A percentile compares a stretch with the other conserved stretches of the same genome.
These are phyloP conservation scores for Suillus paluster DNA, from an alignment of 768 basidiomycete species.

Conservation along the genomic window DNA sequence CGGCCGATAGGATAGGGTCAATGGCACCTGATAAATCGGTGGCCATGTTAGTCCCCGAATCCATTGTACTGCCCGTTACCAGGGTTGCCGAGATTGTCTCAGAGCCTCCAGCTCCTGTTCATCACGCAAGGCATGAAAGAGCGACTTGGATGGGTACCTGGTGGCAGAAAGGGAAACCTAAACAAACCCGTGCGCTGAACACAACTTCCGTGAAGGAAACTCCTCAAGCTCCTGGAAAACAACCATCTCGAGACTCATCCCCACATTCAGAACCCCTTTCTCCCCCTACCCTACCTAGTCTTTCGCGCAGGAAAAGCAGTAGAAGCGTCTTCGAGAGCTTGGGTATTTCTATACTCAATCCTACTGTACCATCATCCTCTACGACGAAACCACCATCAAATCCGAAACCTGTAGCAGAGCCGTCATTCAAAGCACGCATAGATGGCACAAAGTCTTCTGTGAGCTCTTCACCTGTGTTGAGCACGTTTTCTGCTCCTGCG, in stretches of 20 bases:
- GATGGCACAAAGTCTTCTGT: slow-evolving; percentile 21
- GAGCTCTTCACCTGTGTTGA: slow-evolving; percentile 24
- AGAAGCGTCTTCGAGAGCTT: slow-evolving; percentile 75
- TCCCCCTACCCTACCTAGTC: slow-evolving; percentile 15
- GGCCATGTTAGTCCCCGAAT: slow-evolving; percentile 5
- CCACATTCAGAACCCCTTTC: slow-evolving; percentile 18
- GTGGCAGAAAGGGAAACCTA: slow-evolving; percentile 60
- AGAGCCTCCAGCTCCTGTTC: slow-evolving; percentile 15
- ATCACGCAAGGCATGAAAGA: slow-evolving; percentile 35
- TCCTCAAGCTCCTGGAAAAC: slow-evolving; percentile 21
- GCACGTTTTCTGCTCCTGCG: slow-evolving; percentile 18
- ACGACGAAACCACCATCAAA: slow-evolving; percentile 29
- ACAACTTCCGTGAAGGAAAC: slow-evolving; percentile 24
- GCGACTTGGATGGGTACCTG: slow-evolving; percentile 74
- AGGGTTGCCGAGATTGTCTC: slow-evolving; percentile 5
- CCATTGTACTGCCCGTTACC: slow-evolving; percentile 5
- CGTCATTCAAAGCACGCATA: neutral
- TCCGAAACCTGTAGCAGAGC: neutral
- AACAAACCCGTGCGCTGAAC: slow-evolving; percentile 27
- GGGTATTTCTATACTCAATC: slow-evolving; percentile 69
- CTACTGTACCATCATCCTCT: slow-evolving; percentile 37
- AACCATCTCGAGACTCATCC: slow-evolving; percentile 26
- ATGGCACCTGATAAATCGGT: slow-evolving; percentile 7
- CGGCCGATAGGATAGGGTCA: neutral
- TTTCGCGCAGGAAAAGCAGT: slow-evolving; percentile 47